Evolutionary conservation across 148 eudicot species (phyloP).

Genomic region (Rhododendron ferrugineum): DNA sequence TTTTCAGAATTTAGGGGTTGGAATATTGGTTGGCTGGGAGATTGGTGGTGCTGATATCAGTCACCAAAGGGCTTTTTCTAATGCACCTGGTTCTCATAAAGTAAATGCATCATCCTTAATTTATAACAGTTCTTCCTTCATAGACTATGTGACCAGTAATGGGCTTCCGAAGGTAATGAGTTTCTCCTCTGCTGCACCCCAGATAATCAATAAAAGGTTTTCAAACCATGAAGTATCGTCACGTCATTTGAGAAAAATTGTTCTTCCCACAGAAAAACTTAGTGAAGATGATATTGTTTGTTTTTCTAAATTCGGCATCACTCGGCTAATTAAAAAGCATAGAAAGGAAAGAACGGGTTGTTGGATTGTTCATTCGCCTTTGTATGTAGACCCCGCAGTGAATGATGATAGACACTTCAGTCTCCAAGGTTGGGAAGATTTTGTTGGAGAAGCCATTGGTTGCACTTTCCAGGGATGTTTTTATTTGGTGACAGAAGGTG

Average conservation of each 20-base stretch:
- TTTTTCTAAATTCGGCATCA: conserved; percentile 75
- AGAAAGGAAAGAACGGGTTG: conserved; percentile 29
- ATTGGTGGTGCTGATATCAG: conserved; percentile 68
- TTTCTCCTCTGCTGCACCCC: conserved; percentile 39
- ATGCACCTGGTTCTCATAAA: conserved; percentile 24
- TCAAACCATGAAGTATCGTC: conserved; percentile 20
- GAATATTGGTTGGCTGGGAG: conserved; percentile 64
- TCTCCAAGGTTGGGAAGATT: conserved; percentile 39
- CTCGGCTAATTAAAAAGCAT: conserved; percentile 41
- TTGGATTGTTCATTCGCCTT: conserved; percentile 47
- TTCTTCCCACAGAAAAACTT: conserved; percentile 51
- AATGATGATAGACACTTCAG: conserved; percentile 40
- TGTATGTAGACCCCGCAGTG: conserved; percentile 38
- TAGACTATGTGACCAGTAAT: conserved; percentile 20
- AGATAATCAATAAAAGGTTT: conserved; percentile 24
- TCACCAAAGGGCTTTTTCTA: conserved; percentile 42
- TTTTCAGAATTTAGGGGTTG: conserved; percentile 38
- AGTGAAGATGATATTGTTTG: conserved; percentile 51
- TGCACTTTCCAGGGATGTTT: conserved; percentile 72
- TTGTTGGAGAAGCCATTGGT: conserved; percentile 60
- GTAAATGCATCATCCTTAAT: conserved; percentile 11
- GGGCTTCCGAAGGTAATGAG: conserved; percentile 19
- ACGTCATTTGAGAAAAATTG: conserved; percentile 36
- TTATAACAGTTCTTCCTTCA: conserved; percentile 19
- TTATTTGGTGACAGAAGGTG: conserved; percentile 64